These are phyloP conservation scores for Botrytis paeoniae DNA, from an alignment of 2,329 filamentous ascomycete genomes.

Conservation along the genomic window DNA sequence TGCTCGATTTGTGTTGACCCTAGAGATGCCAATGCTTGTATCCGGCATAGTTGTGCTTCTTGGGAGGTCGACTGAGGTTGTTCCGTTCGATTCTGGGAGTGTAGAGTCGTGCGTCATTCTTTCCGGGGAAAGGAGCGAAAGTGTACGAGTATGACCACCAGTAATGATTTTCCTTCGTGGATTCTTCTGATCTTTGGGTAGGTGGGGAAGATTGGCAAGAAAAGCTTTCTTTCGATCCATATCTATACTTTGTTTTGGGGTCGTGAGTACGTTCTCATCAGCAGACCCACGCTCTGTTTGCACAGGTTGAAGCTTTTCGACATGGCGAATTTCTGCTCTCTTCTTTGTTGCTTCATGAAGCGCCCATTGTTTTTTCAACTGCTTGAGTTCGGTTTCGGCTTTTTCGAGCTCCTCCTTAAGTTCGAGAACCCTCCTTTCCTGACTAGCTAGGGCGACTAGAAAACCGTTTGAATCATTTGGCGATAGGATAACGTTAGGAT, in stretches of 20 bases:
- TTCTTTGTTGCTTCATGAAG: constrained; percentile 74
- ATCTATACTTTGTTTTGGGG: constrained; percentile 48
- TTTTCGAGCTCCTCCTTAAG: constrained; percentile 83
- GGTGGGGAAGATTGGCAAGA: constrained; percentile 47
- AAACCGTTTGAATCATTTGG: constrained; percentile 46
- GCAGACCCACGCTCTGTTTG: constrained; percentile 33
- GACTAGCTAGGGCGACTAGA: constrained; percentile 84
- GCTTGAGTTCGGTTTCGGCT: constrained; percentile 73
- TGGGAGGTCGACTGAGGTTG: constrained; percentile 30
- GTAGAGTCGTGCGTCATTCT: constrained; percentile 31
- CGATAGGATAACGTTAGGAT: constrained; percentile 27
- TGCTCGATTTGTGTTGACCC: constrained; percentile 30
- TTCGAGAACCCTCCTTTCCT: constrained; percentile 88
- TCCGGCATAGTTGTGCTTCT: constrained; percentile 36
- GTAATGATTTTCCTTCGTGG: constrained; percentile 62
- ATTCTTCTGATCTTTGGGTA: constrained; percentile 34
- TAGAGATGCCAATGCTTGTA: constrained; percentile 34
- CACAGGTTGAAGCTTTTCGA: constrained; percentile 57
- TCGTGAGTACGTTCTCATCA: constrained; percentile 30
- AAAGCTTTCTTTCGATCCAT: constrained; percentile 71
- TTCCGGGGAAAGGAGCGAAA: constrained; percentile 76
- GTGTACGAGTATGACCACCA: constrained; percentile 59
- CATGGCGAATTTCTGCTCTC: constrained; percentile 60
- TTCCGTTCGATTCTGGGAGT: constrained; percentile 40
- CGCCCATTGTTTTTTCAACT: constrained; percentile 81